Evolutionary conservation across 495 filamentous ascomycete genomes (phyloP), one percentile per base, ranked within the genome.

Genomic region (Parathielavia appendiculata): DNA sequence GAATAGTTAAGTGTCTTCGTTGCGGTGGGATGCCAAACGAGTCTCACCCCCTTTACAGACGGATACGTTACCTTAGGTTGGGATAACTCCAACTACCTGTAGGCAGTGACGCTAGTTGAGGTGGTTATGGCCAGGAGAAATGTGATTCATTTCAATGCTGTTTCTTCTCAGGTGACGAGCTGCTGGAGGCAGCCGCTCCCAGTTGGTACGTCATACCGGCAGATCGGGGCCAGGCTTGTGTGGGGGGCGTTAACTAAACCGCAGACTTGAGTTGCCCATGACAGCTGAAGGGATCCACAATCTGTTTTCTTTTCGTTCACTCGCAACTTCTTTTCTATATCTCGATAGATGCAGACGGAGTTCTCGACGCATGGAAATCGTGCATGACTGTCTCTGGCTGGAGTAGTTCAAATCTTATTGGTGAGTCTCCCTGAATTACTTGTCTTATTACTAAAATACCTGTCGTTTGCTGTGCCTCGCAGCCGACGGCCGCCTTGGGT

Each of bases 201-300:
- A 23, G 50, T 30, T 3, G 26, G 26, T 61, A 61, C 58, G 58
- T 61, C 58, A 61, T 61, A 23, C 5, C 30, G 26, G 26, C 6
- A 30, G 26, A 30, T 30, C 32, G 4, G n/a, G 55, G 19, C n/a
- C 17, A 9, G 17, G 5, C 22, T 23, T 6, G 11, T 11, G 52
- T 54, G 52, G 52, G 52, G n/a, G 39, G 16, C 52, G 2, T 40
- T 35, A 54, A 14, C 3, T 2, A 9, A 10, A 20, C 23, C 7
- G 14, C 26, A 20, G 30, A 13, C 20, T 22, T 16, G 35, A 57
- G 60, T 58, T 62, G 60, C 60, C 55, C 55, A 55, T 62, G 60
- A 52, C 60, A 58, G 60, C 60, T 58, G 56, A 47, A 51, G 0
- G 34, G 49, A 35, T 45, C 59, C 59, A 62, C 59, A 57, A 19